Percentiles rank a stretch among this genome's conserved stretches.
phyloP scores from a whole-genome alignment of 371 early-diverging fungal genomes.

The Rhizopus sp. region DNA sequence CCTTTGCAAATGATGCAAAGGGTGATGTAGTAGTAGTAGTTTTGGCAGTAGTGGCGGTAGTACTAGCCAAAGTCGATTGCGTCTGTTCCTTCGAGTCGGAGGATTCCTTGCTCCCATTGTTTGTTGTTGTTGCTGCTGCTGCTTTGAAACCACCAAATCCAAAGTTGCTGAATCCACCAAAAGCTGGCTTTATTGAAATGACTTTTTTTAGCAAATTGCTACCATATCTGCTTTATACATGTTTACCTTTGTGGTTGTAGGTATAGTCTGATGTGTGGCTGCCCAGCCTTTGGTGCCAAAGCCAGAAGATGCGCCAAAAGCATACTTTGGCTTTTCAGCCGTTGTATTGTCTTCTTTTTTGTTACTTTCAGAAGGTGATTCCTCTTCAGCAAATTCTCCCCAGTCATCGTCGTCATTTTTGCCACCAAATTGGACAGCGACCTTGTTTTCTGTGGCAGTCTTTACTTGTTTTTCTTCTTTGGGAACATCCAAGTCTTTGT shows the following conservation, averaged over 20 bases:
- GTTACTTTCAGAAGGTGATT: constrained; percentile 10
- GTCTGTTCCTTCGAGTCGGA: constrained; percentile 3
- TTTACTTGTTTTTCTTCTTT: constrained; percentile 16
- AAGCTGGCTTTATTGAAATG: constrained; percentile 12
- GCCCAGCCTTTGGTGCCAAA: constrained; percentile 51
- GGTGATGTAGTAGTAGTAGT: constrained; percentile 13
- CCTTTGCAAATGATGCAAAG: constrained; percentile 45
- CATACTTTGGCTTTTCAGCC: constrained; percentile 38
- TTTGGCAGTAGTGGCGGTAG: no score
- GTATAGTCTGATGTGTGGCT: constrained; percentile 30
- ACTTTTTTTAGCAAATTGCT: not conserved
- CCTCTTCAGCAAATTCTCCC: constrained; percentile 45
- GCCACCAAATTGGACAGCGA: constrained; percentile 35
- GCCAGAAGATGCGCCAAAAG: constrained; percentile 51
- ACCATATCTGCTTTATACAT: not conserved
- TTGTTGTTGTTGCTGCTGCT: not conserved
- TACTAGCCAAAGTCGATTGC: not conserved
- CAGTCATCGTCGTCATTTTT: constrained; percentile 39
- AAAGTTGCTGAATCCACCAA: constrained; percentile 33
- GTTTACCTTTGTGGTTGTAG: constrained; percentile 37
- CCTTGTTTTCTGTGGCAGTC: constrained; percentile 15
- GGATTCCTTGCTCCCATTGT: constrained; percentile 4
- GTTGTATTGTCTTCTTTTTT: constrained; percentile 6
- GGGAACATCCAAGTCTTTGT: constrained; percentile 14
- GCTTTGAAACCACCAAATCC: constrained; percentile 27